Percentiles rank a stretch among this genome's conserved stretches.
phyloP scores from a whole-genome alignment of 2,329 filamentous ascomycete genomes.

The Dactylellina drechsleri region DNA sequence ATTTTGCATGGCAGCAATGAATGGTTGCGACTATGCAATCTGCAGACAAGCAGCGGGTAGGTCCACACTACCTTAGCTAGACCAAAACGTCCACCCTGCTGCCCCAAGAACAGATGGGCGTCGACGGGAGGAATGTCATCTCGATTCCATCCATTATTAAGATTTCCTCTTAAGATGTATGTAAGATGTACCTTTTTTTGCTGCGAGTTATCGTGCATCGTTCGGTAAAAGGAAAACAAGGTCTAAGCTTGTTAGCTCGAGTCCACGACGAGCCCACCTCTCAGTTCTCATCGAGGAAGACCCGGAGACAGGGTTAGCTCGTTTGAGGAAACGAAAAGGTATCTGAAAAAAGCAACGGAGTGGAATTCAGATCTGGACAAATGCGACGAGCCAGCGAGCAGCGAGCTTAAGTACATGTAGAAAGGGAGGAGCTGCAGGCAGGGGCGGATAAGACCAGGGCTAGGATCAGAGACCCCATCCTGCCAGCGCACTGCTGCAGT shows the following conservation, averaged over 20 bases:
- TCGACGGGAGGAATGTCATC: slow-evolving; percentile 52
- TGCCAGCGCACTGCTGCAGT: slow-evolving; percentile 54
- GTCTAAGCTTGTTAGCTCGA: slow-evolving; percentile 51
- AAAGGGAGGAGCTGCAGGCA: slow-evolving; percentile 49
- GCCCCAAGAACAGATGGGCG: slow-evolving; percentile 21
- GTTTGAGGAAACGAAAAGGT: slow-evolving; percentile 50
- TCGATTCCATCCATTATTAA: slow-evolving; percentile 46
- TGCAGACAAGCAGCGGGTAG: slow-evolving; percentile 51
- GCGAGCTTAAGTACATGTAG: slow-evolving; percentile 34
- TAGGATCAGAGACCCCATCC: slow-evolving; percentile 48
- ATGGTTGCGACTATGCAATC: slow-evolving; percentile 37
- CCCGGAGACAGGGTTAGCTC: slow-evolving; percentile 54
- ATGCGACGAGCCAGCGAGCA: slow-evolving; percentile 37
- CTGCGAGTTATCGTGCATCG: slow-evolving; percentile 55
- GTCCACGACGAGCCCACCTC: slow-evolving; percentile 4
- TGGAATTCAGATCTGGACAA: slow-evolving; percentile 42
- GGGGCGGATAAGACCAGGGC: slow-evolving; percentile 53
- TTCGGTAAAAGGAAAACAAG: slow-evolving; percentile 52
- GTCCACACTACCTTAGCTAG: slow-evolving; percentile 30
- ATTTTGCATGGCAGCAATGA: too few species aligned
- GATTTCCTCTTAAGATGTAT: slow-evolving; percentile 44
- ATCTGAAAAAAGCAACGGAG: slow-evolving; percentile 38
- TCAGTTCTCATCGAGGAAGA: slow-evolving; percentile 41
- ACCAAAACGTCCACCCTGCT: slow-evolving; percentile 38
- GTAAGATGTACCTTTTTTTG: slow-evolving; percentile 53